These are phyloP conservation scores for Phytophthora kernoviae DNA, from an alignment of 352 stramenopile species.

Conservation along the genomic window DNA sequence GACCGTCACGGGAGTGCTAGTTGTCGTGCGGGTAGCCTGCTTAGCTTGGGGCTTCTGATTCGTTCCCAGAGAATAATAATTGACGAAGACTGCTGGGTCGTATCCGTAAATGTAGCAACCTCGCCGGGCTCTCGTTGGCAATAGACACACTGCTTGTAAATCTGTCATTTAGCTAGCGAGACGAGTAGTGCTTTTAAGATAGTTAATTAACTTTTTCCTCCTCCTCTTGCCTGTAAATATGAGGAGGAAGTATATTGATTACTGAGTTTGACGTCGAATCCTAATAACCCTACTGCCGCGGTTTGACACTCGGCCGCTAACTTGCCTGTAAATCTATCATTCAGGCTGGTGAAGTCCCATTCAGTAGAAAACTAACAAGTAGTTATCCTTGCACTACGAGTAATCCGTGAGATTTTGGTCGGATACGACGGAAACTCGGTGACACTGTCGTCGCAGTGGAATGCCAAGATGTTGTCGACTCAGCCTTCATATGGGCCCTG, in stretches of 20 bases:
- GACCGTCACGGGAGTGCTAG: background rate
- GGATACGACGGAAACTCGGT: slow-evolving; percentile 42
- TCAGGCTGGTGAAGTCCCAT: slow-evolving; percentile 37
- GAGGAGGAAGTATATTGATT: no score
- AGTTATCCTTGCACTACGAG: slow-evolving; percentile 50
- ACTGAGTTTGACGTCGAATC: no score
- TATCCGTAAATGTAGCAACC: slow-evolving; percentile 4
- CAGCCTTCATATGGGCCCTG: slow-evolving; percentile 55
- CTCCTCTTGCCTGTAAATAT: no score
- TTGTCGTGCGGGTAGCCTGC: background rate
- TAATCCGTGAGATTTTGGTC: slow-evolving; percentile 57
- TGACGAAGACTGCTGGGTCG: slow-evolving; percentile 7
- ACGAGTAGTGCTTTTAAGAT: no score
- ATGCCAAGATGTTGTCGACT: slow-evolving; percentile 48
- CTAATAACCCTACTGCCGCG: no score
- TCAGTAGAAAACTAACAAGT: slow-evolving; percentile 59
- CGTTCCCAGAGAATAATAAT: slow-evolving; percentile 3
- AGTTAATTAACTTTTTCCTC: no score
- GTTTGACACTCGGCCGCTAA: no score
- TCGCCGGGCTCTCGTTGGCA: slow-evolving; percentile 18
- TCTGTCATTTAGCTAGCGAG: no score
- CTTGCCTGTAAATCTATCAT: no score
- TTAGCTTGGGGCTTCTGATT: slow-evolving; percentile 3
- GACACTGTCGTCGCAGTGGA: slow-evolving; percentile 53
- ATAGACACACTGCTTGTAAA: slow-evolving; percentile 48